Evolutionary conservation across 2,329 filamentous ascomycete species (phyloP), one percentile per base, ranked within the genome.

Genomic region (Exophiala aquamarina): DNA sequence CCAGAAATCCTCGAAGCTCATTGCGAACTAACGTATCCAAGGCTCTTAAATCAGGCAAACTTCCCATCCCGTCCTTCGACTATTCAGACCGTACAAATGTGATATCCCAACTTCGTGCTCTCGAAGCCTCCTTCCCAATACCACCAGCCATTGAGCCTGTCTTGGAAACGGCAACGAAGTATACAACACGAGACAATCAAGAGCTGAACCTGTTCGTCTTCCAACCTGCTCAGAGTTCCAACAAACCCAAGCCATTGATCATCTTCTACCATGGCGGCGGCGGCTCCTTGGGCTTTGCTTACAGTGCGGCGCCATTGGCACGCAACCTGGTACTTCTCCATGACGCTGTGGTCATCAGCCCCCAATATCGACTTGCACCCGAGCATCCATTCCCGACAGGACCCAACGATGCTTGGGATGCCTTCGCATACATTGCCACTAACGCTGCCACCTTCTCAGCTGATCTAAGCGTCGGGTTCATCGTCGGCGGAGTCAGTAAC

Each of bases 401-500:
- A 11, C 58, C 67, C 3, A 54, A 71, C 17, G 75, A 77, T 50
- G 62, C 63, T 11, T 75, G 66, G 63, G 74, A 76, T 56, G 67
- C 66, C 3, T 48, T 76, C 32, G 59, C 67, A 58, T 77, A 73
- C 72, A 61, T 64, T 31, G 63, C 63, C 13, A 41, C 28, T 9
- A 33, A 52, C 33, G 42, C 51, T 67, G 74, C 45, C 66, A 54
- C 5, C 37, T 55, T 76, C 3, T 64, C 62, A 4, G 68, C 68
- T 11, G 65, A 75, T 44, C 64, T 69, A 0, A 64, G 63, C 9
- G 23, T 18, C 11, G 74, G 73, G 0, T 75, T 77, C 49, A 44
- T 78, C n/a, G 43, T 76, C 4, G 73, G 72, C 14, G 74, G 75
- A 1, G 64, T 66, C 2, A 74, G 70, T 15, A 71, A 74, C 0